phyloP scores from a whole-genome alignment of 2,329 filamentous ascomycete species.

The Stemphylium vesicarium region DNA sequence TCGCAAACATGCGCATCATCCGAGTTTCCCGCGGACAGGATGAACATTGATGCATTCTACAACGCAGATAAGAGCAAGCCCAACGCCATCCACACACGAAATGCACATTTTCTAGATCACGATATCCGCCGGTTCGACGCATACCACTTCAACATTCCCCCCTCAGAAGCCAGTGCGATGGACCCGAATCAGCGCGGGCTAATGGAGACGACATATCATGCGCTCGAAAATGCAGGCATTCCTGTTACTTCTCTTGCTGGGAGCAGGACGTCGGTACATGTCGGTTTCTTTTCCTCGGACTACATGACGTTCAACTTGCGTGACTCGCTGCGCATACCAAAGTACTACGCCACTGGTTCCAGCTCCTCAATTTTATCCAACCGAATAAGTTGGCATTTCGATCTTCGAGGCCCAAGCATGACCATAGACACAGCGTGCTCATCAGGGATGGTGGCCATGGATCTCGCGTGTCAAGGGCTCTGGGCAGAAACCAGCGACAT shows the following conservation, averaged over 20 bases:
- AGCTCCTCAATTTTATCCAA: slow-evolving; percentile 16
- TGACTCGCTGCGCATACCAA: slow-evolving; percentile 6
- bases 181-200: slow-evolving; percentile 34
- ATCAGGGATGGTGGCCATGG: slow-evolving; percentile 21
- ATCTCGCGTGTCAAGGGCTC: slow-evolving; percentile 23
- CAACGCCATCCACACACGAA: too few species aligned
- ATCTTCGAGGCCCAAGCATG: slow-evolving; percentile 28
- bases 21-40: too few species aligned
- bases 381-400: slow-evolving; percentile 28
- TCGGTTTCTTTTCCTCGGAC: slow-evolving; percentile 16
- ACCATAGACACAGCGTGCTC: slow-evolving; percentile 40
- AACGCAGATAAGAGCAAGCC: too few species aligned
- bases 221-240: slow-evolving; percentile 34
- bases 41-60: too few species aligned
- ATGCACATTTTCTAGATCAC: slow-evolving; percentile 25
- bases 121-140: slow-evolving; percentile 27
- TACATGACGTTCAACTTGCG: slow-evolving; percentile 7
- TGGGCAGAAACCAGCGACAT: not conserved
- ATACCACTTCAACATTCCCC: slow-evolving; percentile 24
- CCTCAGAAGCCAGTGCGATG: slow-evolving; percentile 23
- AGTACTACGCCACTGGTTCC: slow-evolving; percentile 5
- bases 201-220: slow-evolving; percentile 33
- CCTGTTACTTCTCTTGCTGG: slow-evolving; percentile 12
- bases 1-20: too few species aligned
- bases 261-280: slow-evolving; percentile 19